Evolutionary conservation across 805 yeast genomes (phyloP).

Genomic region (Metschnikowia kunwiensis): DNA sequence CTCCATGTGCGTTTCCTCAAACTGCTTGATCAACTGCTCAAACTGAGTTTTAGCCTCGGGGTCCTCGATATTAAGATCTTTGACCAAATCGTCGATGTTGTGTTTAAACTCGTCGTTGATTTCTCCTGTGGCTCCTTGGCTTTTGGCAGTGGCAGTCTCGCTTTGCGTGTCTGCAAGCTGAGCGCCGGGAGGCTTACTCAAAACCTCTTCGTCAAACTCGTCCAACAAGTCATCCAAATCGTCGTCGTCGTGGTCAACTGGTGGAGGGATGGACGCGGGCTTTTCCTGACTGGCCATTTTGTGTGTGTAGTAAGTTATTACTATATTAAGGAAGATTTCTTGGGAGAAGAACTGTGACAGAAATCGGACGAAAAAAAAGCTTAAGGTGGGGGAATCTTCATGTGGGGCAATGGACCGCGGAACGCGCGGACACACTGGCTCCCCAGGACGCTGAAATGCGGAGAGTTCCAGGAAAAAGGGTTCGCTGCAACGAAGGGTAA

Average conservation of each 20-base stretch:
- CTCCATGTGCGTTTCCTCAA: slow-evolving; percentile 33
- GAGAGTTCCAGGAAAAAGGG: too few species aligned
- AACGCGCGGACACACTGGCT: not conserved
- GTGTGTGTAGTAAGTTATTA: too few species aligned
- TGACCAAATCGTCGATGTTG: slow-evolving; percentile 42
- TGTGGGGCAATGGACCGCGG: slow-evolving; percentile 4
- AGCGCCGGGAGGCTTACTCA: slow-evolving; percentile 60
- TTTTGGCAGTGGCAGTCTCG: slow-evolving; percentile 8
- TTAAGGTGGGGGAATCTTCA: not conserved
- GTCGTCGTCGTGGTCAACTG: slow-evolving; percentile 43
- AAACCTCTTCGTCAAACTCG: slow-evolving; percentile 72
- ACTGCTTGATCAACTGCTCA: slow-evolving; percentile 46
- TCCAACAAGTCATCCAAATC: slow-evolving; percentile 83
- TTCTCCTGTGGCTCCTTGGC: slow-evolving; percentile 17
- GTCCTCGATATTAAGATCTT: slow-evolving; percentile 47
- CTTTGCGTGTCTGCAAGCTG: slow-evolving; percentile 16
- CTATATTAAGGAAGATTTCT: too few species aligned
- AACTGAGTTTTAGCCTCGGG: slow-evolving; percentile 52
- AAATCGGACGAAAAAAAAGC: not conserved
- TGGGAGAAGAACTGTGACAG: too few species aligned
- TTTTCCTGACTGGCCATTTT: slow-evolving; percentile 4
- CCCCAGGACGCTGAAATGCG: not conserved
- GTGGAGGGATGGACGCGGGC: slow-evolving; percentile 7
- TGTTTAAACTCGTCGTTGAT: slow-evolving; percentile 33
- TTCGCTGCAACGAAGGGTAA: too few species aligned